Evolutionary conservation across 1,284 basidiomycete genomes (phyloP).

Genomic region (Agaricales sp.): DNA sequence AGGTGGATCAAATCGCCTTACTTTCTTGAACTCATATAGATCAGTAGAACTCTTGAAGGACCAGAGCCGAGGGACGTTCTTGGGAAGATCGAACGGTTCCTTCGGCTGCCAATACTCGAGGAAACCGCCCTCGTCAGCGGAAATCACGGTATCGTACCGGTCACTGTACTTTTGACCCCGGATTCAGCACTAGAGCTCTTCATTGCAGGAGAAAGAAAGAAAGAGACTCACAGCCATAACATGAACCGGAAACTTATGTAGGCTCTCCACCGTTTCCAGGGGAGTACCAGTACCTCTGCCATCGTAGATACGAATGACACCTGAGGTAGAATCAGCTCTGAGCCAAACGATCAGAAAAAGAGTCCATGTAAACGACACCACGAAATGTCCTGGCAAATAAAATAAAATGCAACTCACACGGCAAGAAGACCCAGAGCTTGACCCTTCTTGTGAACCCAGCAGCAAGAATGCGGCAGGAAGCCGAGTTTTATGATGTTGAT

Average conservation of each 20-base stretch:
- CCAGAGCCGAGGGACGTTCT: constrained; percentile 76
- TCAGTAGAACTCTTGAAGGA: constrained; percentile 88
- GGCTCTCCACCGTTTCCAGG: constrained; percentile 59
- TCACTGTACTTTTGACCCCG: constrained; percentile 67
- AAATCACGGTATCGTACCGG: constrained; percentile 84
- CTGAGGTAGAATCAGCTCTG: constrained; percentile 72
- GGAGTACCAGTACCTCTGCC: constrained; percentile 79
- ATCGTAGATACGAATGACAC: constrained; percentile 85
- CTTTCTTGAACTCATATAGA: constrained; percentile 98
- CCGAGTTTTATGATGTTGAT: constrained; percentile 95
- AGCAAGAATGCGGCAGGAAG: constrained; percentile 78
- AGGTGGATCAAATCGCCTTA: constrained; percentile 18
- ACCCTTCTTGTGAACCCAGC: constrained; percentile 88
- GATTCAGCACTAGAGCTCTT: background rate
- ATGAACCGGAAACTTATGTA: constrained; percentile 87
- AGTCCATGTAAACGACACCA: too few relatives aligned
- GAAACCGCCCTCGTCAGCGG: constrained; percentile 91
- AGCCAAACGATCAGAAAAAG: constrained; percentile 7
- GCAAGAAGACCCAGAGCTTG: constrained; percentile 86
- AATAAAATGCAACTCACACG: constrained; percentile 42
- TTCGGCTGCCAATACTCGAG: constrained; percentile 93
- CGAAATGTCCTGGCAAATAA: constrained; percentile 14
- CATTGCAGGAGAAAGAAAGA: constrained; percentile 6
- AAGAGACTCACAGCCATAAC: constrained; percentile 68
- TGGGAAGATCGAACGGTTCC: constrained; percentile 81